Base-by-base conservation (phyloP, 495 filamentous ascomycete species). In the Tuber magnatum region DNA sequence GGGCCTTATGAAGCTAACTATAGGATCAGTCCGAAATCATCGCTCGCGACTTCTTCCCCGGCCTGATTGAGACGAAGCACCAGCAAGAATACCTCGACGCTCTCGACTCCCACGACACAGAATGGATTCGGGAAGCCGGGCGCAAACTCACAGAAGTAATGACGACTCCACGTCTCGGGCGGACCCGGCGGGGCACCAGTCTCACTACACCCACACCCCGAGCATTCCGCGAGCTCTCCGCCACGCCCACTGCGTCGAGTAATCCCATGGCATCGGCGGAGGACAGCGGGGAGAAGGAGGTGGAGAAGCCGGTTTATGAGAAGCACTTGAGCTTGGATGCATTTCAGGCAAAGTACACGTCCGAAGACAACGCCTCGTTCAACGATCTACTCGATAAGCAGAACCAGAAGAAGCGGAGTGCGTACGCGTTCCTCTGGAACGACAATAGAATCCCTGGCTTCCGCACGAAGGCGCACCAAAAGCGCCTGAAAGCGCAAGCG, bases 341-440 rank as follows among this genome's bases (percentile, higher is more conserved):
- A 5, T 99, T 98, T 80, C 95, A 98, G 79, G 87, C 92, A 9
- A 93, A 92, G 80, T 98, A 97, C 83, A 98, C 94, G 7, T 95
- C 92, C 78, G 95, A 99, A 84, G 95, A 99, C 83, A 97, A 98
- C 81, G 94, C 97, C 80, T 93, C 90, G 71, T 97, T 99, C 86
- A 94, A 97, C 84, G 91, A 91, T 80, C 86, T 98, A 1, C 85
- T 99, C 20, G 95, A 99, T 84, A 93, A 91, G 82, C 93, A 97
- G 79, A 99, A 97, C 81, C 86, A 88, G 40, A 94, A 93, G 83
- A 88, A 87, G 56, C 89, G 91, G 20, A 90, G 92, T 81, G 94
- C 92, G 77, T 90, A 97, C 81, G 90, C 89, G 0, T 99, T 94
- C 91, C 86, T 97, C 70, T 97, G 93, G 90, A 88, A 87, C 44